Evolutionary conservation across 2,329 filamentous ascomycete species (phyloP).

Genomic region (Domatiomyces globalis): DNA sequence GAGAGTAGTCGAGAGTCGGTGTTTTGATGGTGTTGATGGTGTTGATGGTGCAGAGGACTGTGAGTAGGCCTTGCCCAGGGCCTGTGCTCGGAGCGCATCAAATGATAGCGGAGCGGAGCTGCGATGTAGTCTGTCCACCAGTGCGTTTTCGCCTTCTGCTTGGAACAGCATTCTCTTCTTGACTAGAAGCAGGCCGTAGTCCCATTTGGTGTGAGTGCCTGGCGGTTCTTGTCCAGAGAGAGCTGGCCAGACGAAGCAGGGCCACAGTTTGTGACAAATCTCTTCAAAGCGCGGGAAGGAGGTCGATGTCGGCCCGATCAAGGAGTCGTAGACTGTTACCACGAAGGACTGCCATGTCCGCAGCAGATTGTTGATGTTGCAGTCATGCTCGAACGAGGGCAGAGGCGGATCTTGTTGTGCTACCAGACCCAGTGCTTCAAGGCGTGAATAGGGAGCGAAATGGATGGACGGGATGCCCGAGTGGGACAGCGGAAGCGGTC

Average conservation of each 20-base stretch:
- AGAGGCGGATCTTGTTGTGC: slow-evolving; percentile 37
- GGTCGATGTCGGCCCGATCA: slow-evolving; percentile 59
- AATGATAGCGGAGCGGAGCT: slow-evolving; percentile 13
- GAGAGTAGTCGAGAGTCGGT: slow-evolving; percentile 1
- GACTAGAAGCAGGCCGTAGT: slow-evolving; percentile 73
- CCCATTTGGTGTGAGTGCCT: slow-evolving; percentile 43
- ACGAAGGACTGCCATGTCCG: slow-evolving; percentile 53
- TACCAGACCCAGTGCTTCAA: slow-evolving; percentile 66
- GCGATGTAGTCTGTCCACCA: slow-evolving; percentile 25
- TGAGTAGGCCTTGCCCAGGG: not conserved
- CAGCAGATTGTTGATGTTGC: not conserved
- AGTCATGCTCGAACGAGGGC: slow-evolving; percentile 11
- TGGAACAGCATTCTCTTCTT: slow-evolving; percentile 33
- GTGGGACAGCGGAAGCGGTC: slow-evolving; percentile 54
- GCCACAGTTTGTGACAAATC: slow-evolving; percentile 66
- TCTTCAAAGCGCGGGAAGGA: slow-evolving; percentile 60
- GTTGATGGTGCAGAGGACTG: slow-evolving; percentile 1
- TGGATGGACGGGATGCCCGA: slow-evolving; percentile 61
- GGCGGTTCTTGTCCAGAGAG: slow-evolving; percentile 46
- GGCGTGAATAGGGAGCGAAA: slow-evolving; percentile 72
- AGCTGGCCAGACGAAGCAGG: slow-evolving; percentile 67
- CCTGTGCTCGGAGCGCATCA: slow-evolving; percentile 2
- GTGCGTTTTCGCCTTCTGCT: slow-evolving; percentile 30
- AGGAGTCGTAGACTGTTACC: slow-evolving; percentile 71
- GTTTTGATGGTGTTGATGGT: not conserved